Conservation (phyloP, 1,284 basidiomycete genomes). For the Ceratobasidium sp. region DNA sequence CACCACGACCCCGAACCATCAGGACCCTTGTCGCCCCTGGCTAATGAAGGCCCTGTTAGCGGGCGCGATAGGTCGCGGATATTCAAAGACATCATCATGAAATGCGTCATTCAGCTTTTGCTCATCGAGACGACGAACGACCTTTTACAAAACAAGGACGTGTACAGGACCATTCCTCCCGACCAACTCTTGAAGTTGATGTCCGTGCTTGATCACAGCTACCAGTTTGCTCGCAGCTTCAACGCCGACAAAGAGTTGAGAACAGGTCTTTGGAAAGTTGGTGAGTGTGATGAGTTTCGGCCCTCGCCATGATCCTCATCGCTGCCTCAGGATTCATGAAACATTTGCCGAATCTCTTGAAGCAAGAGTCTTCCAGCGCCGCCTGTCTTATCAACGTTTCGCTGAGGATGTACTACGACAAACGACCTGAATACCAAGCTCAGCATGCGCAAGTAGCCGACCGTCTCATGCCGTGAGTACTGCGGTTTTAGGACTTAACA, state of each 20-base stretch:
- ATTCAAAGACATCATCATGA: slow-evolving; percentile 99
- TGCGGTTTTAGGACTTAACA: slow-evolving; percentile 2
- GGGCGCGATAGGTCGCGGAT: slow-evolving; percentile 76
- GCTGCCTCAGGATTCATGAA: slow-evolving; percentile 91
- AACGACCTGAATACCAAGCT: slow-evolving; percentile 82
- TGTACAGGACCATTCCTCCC: slow-evolving; percentile 94
- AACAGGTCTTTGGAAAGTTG: slow-evolving; percentile 98
- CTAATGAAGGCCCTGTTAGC: slow-evolving; percentile 8
- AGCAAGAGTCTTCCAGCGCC: slow-evolving; percentile 97
- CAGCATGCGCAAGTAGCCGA: slow-evolving; percentile 85
- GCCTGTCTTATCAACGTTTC: slow-evolving; percentile 93
- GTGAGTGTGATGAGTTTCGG: slow-evolving; percentile 58
- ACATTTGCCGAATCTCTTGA: slow-evolving; percentile 95
- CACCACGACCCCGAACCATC: slow-evolving; percentile 43
- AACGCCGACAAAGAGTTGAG: slow-evolving; percentile 98
- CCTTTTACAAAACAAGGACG: slow-evolving; percentile 87
- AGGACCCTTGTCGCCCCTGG: slow-evolving; percentile 20
- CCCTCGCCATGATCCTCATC: neutral
- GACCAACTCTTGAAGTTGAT: slow-evolving; percentile 91
- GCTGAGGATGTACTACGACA: slow-evolving; percentile 92
- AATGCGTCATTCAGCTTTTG: slow-evolving; percentile 96
- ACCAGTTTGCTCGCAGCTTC: slow-evolving; percentile 96
- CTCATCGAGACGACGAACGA: slow-evolving; percentile 99
- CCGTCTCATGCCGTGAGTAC: slow-evolving; percentile 84
- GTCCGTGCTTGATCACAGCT: slow-evolving; percentile 94